A percentile compares a stretch with the other conserved stretches of the same genome.
These are phyloP conservation scores for Elsinoe perseae DNA, from an alignment of 2,329 filamentous ascomycete genomes.

Conservation along the genomic window DNA sequence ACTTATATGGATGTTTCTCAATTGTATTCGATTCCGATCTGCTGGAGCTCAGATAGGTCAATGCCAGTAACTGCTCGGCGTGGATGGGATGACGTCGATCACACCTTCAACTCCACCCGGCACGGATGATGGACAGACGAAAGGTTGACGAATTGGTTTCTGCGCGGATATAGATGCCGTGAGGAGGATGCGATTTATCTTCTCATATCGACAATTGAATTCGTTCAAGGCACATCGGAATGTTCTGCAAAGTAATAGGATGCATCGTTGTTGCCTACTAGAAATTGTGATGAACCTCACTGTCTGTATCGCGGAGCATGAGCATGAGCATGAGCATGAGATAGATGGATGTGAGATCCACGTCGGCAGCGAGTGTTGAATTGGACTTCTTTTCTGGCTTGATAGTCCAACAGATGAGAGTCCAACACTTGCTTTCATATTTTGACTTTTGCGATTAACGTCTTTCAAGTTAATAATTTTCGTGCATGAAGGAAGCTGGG, in stretches of 20 bases:
- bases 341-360: too few relatives aligned
- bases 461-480: neutral
- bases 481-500: neutral
- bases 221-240: too few relatives aligned
- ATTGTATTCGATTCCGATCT: neutral
- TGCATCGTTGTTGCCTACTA: too few relatives aligned
- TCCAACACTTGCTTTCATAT: too few relatives aligned
- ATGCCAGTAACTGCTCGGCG: neutral
- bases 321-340: too few relatives aligned
- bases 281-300: too few relatives aligned
- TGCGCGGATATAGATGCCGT: neutral
- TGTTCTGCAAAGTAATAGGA: too few relatives aligned
- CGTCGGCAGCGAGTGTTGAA: too few relatives aligned
- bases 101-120: conserved; percentile 1
- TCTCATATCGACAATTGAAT: too few relatives aligned
- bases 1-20: neutral
- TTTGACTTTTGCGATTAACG: neutral
- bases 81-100: conserved; percentile 7
- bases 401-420: too few relatives aligned
- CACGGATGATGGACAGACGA: neutral
- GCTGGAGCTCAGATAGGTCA: neutral
- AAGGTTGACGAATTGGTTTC: neutral
- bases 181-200: neutral
- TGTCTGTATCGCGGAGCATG: too few relatives aligned
- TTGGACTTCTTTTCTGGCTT: too few relatives aligned